Conservation (phyloP, 257 asterid species). For the Vinca minor region DNA sequence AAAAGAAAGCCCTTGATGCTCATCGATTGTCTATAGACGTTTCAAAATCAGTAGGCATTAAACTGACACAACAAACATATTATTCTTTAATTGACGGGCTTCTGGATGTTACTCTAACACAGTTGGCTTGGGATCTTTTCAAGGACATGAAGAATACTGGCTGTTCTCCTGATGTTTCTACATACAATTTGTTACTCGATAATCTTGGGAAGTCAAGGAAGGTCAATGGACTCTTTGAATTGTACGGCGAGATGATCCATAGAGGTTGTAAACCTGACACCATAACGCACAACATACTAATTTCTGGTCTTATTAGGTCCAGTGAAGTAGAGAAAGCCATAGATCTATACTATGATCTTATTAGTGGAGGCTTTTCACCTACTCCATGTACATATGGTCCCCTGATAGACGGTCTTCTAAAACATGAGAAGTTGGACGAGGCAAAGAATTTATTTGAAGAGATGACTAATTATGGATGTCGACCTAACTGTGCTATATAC, state of each 20-base stretch:
- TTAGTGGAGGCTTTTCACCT: conserved; percentile 77
- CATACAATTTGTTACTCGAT: conserved; percentile 74
- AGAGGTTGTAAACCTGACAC: conserved; percentile 60
- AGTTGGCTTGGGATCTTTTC: conserved; percentile 62
- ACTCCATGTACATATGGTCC: conserved; percentile 97
- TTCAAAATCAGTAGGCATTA: conserved; percentile 37
- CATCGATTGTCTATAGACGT: conserved; percentile 44
- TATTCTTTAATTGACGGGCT: conserved; percentile 63
- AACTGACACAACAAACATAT: conserved; percentile 46
- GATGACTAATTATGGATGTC: conserved; percentile 68
- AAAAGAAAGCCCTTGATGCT: conserved; percentile 68
- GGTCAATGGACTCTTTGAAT: conserved; percentile 48
- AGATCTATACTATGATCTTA: conserved; percentile 62
- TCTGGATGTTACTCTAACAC: conserved; percentile 51
- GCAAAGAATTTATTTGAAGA: conserved; percentile 69
- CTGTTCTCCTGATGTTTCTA: conserved; percentile 51
- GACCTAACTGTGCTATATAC: conserved; percentile 78
- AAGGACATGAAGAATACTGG: conserved; percentile 64
- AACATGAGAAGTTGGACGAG: conserved; percentile 49
- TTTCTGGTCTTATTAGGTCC: conserved; percentile 77
- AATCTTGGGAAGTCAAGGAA: conserved; percentile 77
- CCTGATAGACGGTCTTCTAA: conserved; percentile 74
- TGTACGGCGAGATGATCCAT: conserved; percentile 67
- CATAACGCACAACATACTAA: conserved; percentile 69
- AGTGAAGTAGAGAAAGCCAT: conserved; percentile 57